Base-by-base conservation (phyloP, 768 basidiomycete species). In the Boletus huronensis region DNA sequence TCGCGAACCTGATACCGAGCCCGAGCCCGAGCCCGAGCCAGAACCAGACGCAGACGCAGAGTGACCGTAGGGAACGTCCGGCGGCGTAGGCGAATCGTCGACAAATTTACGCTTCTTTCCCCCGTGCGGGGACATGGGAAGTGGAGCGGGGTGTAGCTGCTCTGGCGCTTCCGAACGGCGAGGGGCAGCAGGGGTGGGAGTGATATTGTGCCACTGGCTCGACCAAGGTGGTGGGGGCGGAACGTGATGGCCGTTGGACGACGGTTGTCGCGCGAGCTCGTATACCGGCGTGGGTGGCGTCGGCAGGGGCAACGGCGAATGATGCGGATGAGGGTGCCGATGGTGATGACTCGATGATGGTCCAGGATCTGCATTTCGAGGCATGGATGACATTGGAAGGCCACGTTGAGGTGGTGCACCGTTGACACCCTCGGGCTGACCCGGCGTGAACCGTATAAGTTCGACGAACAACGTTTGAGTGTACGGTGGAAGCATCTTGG, bases 391-490 rank as follows among this genome's bases (percentile, higher is more conserved):
- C 0, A 40, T 26, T 28, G 54, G 19, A 25, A 49, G 60, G 10
- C 54, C 52, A 8, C 70, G 69, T 17, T 53, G 56, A 21, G 49
- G 41, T n/a, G 48, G 41, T 21, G 36, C 29, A 45, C 65, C 60
- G 36, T 62, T 72, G 35, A 46, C 9, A 19, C 49, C 42, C 31
- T 71, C 70, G 6, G 70, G 70, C 28, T 71, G 70, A 40, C 71
- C 71, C 0, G 71, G 69, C 0, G 63, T 59, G 48, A 76, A 75
- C 36, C 74, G 73, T 49, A 88, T 77, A 16, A 92, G 81, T 45
- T 92, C 88, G 8, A 91, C 83, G 63, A 89, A 88, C 5, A 91
- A 62, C 1, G 88, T 89, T 54, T 79, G 81, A 5, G 77, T 81
- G 55, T 80, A 81, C 0, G 89, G 87, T 0, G 77, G 79, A 5